These are phyloP conservation scores for Anthracocystis setariae DNA, from an alignment of 1,284 basidiomycete genomes.

Conservation along the genomic window DNA sequence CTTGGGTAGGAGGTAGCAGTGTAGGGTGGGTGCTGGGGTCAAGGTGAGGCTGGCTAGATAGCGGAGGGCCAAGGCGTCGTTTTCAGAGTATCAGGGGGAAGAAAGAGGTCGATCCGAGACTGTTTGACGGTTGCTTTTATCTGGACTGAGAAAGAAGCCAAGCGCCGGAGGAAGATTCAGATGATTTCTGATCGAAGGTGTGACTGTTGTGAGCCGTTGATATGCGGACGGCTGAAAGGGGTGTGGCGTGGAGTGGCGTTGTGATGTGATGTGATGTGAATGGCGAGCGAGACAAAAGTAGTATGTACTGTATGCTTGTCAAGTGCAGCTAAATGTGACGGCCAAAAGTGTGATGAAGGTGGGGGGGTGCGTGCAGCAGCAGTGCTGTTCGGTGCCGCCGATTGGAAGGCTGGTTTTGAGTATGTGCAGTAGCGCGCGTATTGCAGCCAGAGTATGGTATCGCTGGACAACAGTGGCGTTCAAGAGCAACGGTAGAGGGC, in stretches of 20 bases:
- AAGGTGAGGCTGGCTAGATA: background rate
- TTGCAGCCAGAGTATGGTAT: background rate
- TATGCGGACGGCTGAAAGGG: conserved; percentile 13
- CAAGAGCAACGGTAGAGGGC: conserved; percentile 2
- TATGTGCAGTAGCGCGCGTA: conserved; percentile 7
- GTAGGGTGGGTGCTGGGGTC: background rate
- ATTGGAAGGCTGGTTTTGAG: conserved; percentile 22
- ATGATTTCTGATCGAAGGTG: background rate
- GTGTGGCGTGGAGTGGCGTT: too few relatives aligned
- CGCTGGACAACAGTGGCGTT: background rate
- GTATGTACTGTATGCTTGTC: background rate
- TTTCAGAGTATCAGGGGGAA: background rate
- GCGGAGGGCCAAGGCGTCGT: background rate
- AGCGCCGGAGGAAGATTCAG: background rate
- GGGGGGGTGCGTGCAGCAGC: conserved; percentile 22
- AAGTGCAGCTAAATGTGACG: conserved; percentile 12
- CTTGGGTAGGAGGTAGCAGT: background rate
- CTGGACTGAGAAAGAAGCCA: background rate
- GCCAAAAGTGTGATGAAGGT: conserved; percentile 23
- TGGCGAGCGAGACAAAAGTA: conserved; percentile 26
- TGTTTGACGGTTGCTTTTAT: conserved; percentile 1
- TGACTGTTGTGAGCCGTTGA: conserved; percentile 8
- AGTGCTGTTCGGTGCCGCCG: conserved; percentile 16
- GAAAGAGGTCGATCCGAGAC: background rate
- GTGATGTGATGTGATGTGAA: conserved; percentile 31